Conservation (phyloP, 2,329 filamentous ascomycete genomes). For the Fusarium bactridioides region DNA sequence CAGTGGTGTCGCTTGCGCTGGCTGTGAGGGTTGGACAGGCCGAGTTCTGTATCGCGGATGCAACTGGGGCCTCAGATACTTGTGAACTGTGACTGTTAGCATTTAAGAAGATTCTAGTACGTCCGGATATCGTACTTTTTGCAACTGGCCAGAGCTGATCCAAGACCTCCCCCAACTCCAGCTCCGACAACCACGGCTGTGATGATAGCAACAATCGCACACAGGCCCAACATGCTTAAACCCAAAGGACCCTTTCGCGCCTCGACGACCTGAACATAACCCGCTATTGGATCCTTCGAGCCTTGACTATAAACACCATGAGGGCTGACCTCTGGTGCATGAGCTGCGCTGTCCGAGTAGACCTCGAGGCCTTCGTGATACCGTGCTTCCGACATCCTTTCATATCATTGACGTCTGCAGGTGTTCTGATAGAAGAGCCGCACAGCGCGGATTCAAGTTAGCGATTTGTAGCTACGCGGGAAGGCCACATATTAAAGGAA, state of each 20-base stretch:
- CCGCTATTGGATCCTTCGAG: background rate
- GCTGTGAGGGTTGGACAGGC: background rate
- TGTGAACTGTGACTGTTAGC: background rate
- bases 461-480: background rate
- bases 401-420: too few relatives aligned
- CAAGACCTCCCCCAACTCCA: constrained; percentile 13
- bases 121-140: background rate
- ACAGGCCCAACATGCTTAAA: background rate
- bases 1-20: background rate
- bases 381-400: background rate
- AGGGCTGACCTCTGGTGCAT: background rate
- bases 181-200: constrained; percentile 7
- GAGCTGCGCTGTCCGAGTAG: background rate
- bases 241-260: background rate
- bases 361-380: constrained; percentile 11
- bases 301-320: background rate
- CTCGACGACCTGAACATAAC: background rate
- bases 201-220: background rate
- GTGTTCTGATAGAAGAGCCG: fast-evolving
- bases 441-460: fast-evolving
- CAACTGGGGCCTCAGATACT: fast-evolving
- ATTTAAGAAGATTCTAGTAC: background rate
- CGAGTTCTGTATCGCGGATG: background rate
- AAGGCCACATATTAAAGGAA: background rate
- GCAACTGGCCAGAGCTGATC: constrained; percentile 10